These are phyloP conservation scores for Clarkia xantiana DNA, from an alignment of 345 rosid species.

Conservation along the genomic window DNA sequence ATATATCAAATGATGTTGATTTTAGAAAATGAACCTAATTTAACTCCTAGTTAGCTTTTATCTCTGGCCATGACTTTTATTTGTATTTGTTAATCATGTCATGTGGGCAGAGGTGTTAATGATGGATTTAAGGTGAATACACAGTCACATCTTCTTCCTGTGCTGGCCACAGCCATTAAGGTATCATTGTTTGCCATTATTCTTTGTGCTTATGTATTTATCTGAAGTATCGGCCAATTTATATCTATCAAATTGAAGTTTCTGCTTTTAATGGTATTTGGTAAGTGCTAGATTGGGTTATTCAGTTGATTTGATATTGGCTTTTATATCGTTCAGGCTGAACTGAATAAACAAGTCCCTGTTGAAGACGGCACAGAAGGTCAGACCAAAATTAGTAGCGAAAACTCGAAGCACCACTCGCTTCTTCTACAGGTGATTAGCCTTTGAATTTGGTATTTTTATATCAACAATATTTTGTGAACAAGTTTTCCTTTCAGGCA, in stretches of 20 bases:
- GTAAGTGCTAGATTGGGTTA: too few relatives aligned
- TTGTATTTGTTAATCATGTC: conserved; percentile 5
- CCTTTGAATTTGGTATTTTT: background rate
- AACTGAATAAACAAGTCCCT: conserved; percentile 40
- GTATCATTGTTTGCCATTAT: conserved; percentile 18
- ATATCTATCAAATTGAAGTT: too few relatives aligned
- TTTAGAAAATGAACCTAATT: too few relatives aligned
- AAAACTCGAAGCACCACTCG: conserved; percentile 50
- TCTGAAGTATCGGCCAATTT: too few relatives aligned
- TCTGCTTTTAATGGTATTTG: too few relatives aligned
- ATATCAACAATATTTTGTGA: background rate
- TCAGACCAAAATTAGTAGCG: conserved; percentile 14
- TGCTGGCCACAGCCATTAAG: conserved; percentile 83
- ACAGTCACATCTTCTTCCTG: conserved; percentile 68
- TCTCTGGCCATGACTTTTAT: background rate
- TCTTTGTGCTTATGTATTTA: too few relatives aligned
- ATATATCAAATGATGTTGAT: too few relatives aligned
- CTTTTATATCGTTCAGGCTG: conserved; percentile 36
- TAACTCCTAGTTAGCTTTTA: too few relatives aligned
- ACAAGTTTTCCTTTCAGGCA: background rate
- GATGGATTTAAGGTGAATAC: conserved; percentile 96
- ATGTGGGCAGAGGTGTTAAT: conserved; percentile 45
- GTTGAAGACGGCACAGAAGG: conserved; percentile 27
- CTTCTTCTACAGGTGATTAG: conserved; percentile 55
- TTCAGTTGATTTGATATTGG: background rate